A percentile compares a stretch with the other conserved stretches of the same genome.
Evolutionary conservation across 2,329 filamentous ascomycete species (phyloP).

Genomic region (Ramularia endophylla): DNA sequence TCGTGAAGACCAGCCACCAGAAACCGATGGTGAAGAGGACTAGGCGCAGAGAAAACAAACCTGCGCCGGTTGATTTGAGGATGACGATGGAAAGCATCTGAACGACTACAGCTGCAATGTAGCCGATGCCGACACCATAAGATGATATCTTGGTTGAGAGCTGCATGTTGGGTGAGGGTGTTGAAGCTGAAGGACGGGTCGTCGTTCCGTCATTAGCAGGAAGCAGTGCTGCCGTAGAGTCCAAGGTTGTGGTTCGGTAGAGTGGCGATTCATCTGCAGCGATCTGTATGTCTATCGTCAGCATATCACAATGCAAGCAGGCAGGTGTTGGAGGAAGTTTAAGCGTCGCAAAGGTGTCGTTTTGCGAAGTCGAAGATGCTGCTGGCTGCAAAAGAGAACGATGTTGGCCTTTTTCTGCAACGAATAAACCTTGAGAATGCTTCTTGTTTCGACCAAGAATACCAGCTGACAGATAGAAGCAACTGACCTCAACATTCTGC

Average conservation of each 20-base stretch:
- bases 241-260: slow-evolving; percentile 2
- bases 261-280: slow-evolving; percentile 4
- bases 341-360: too few species aligned
- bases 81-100: slow-evolving; percentile 77
- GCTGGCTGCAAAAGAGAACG: too few species aligned
- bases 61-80: slow-evolving; percentile 65
- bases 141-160: slow-evolving; percentile 89
- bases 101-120: slow-evolving; percentile 76
- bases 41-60: slow-evolving; percentile 76
- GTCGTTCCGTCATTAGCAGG: slow-evolving; percentile 15
- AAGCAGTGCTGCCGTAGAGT: slow-evolving; percentile 13
- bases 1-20: slow-evolving; percentile 92
- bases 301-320: too few species aligned
- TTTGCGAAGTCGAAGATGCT: too few species aligned
- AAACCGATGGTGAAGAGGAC: slow-evolving; percentile 79
- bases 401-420: too few species aligned
- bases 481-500: slow-evolving; percentile 15
- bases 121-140: slow-evolving; percentile 89
- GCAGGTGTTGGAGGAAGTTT: too few species aligned
- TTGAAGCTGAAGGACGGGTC: slow-evolving; percentile 30
- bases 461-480: too few species aligned
- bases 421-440: too few species aligned
- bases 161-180: slow-evolving; percentile 61
- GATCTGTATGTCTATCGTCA: not conserved
- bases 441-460: too few species aligned